Conservation (phyloP, 768 basidiomycete genomes). For the Phylloporus arenicola region DNA sequence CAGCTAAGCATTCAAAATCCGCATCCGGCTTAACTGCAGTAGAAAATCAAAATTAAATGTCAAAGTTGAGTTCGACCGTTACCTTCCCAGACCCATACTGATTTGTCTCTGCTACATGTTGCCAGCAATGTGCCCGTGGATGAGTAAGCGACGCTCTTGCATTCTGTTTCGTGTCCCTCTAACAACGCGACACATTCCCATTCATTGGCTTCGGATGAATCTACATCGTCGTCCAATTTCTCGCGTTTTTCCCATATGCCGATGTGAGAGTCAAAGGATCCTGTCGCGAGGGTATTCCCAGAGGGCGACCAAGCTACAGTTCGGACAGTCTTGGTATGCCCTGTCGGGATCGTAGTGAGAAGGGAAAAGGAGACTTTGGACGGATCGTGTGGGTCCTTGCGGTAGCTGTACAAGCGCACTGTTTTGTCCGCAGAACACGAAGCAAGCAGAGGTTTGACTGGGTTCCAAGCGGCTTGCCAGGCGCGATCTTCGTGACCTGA, state of each 20-base stretch:
- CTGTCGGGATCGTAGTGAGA: conserved; percentile 68
- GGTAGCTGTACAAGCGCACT: conserved; percentile 78
- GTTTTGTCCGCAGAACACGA: conserved; percentile 95
- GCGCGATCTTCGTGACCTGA: conserved; percentile 77
- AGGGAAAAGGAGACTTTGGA: conserved; percentile 38
- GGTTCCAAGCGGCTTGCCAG: conserved; percentile 91
- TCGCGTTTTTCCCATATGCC: conserved; percentile 81
- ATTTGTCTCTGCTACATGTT: conserved; percentile 93
- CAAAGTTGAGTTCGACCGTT: conserved; percentile 12
- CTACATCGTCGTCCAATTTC: conserved; percentile 34
- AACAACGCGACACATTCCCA: conserved; percentile 87
- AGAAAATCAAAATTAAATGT: neutral
- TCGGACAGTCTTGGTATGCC: conserved; percentile 85
- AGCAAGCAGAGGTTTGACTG: conserved; percentile 70
- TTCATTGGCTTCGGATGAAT: conserved; percentile 39
- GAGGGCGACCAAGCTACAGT: conserved; percentile 85
- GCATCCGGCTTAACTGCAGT: conserved; percentile 76
- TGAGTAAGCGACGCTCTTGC: conserved; percentile 87
- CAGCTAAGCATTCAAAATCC: conserved; percentile 92
- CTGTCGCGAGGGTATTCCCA: conserved; percentile 81
- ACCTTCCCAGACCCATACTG: conserved; percentile 99
- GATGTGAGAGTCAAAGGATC: conserved; percentile 90
- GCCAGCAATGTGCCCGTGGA: conserved; percentile 75
- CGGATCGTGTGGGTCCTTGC: conserved; percentile 18
- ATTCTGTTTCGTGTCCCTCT: conserved; percentile 96